Conservation (phyloP, 345 rosid species). For the Passiflora organensis region DNA sequence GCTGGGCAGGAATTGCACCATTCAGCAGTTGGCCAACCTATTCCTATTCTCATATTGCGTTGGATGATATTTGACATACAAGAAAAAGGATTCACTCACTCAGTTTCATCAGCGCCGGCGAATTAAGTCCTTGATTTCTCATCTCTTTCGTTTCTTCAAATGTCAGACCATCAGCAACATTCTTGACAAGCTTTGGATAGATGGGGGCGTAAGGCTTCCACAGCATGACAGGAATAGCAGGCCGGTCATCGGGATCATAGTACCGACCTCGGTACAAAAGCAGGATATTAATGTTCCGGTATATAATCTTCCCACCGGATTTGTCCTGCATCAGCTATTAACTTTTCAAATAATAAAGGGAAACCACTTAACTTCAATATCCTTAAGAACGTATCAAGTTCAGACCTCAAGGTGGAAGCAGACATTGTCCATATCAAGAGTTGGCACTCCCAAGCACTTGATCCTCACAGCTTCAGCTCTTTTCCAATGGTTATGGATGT, state of each 20-base stretch:
- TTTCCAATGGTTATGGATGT: constrained; percentile 88
- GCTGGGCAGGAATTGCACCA: constrained; percentile 35
- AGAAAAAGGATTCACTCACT: constrained; percentile 55
- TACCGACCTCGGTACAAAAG: constrained; percentile 71
- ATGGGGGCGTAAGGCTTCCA: constrained; percentile 95
- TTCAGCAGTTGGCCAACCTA: constrained; percentile 1
- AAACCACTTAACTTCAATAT: neutral
- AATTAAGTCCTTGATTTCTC: constrained; percentile 62
- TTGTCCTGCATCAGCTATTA: constrained; percentile 59
- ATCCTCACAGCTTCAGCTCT: constrained; percentile 86
- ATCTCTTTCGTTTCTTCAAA: constrained; percentile 83
- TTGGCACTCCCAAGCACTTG: constrained; percentile 88
- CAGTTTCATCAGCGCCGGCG: constrained; percentile 61
- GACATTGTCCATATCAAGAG: constrained; percentile 86
- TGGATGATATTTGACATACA: too few relatives aligned
- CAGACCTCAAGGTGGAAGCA: constrained; percentile 82
- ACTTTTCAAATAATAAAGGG: neutral
- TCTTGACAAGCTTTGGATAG: constrained; percentile 71
- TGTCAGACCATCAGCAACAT: constrained; percentile 64
- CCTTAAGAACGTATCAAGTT: neutral
- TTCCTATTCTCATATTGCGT: too few relatives aligned
- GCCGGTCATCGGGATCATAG: constrained; percentile 63
- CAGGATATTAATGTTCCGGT: constrained; percentile 56
- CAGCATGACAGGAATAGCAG: constrained; percentile 69
- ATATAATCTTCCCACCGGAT: constrained; percentile 69